Evolutionary conservation across 1,139 yeast species (phyloP), one percentile per base, ranked within the genome.

Genomic region (Pneumocystis sp.): DNA sequence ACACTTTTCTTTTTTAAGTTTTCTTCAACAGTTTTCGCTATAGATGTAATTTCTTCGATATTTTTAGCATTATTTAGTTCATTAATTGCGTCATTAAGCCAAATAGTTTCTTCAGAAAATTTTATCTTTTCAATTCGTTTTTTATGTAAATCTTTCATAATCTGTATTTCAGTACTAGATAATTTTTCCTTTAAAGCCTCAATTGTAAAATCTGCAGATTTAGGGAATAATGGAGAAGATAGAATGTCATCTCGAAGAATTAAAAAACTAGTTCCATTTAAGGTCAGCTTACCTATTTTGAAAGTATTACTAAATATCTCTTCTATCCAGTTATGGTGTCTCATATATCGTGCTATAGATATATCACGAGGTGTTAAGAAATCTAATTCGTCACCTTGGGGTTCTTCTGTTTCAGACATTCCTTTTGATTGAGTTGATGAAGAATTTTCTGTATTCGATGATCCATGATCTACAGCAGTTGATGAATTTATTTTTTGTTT

Each of bases 251-350:
- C 44, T 59, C 34, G 12, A 60, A 60, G 17, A 61, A 21, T 37
- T n/a, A 37, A 7, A 45, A 57, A 61, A 12, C 10, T 19, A 15
- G 40, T 42, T 61, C 8, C 2, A 10, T 19, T 40, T 57, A 21
- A 42, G 19, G 15, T 17, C 12, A 15, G 1, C 17, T 59, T 29
- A 57, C 61, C 31, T 62, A 40, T 42, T 19, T 40, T 65, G 45
- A 67, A 67, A 21, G 71, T 69, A 17, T 69, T 64, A 10, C 70
- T 68, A 63, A 71, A 69, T 19, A 77, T 74, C 61, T 75, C 74
- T 69, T 77, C 78, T 72, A 78, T 74, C 81, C 81, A 76, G 68
- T 78, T 80, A 68, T 78, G 80, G 68, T 77, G 78, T 35, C 79
- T 72, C 31, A 77, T 75, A 66, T 76, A 78, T 19, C 81, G 72